These are phyloP conservation scores for Agaricus subrufescens DNA, from an alignment of 768 basidiomycete genomes.

Conservation along the genomic window DNA sequence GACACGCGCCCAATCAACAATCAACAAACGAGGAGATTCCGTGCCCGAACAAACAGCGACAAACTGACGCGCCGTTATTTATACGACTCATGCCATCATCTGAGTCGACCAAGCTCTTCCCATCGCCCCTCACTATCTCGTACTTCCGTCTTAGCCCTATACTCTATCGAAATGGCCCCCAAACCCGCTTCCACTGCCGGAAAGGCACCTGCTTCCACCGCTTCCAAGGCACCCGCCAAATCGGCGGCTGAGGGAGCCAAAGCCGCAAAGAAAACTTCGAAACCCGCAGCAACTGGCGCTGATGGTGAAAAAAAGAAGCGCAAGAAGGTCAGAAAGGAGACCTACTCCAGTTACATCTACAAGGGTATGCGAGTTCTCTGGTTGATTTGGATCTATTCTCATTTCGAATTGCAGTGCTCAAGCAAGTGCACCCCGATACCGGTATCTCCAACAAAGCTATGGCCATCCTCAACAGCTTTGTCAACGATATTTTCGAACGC, in stretches of 20 bases:
- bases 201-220: constrained; percentile 67
- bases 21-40: constrained; percentile 6
- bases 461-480: constrained; percentile 89
- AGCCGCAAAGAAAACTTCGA: constrained; percentile 77
- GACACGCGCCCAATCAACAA: constrained; percentile 9
- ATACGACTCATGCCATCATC: not conserved
- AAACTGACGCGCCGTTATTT: constrained; percentile 10
- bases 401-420: constrained; percentile 58
- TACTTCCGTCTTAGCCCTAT: constrained; percentile 9
- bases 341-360: constrained; percentile 93
- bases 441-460: constrained; percentile 98
- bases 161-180: constrained; percentile 56
- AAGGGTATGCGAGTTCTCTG: constrained; percentile 51
- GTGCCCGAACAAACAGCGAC: constrained; percentile 7
- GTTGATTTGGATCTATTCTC: not conserved
- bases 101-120: not conserved
- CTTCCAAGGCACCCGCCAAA: constrained; percentile 72
- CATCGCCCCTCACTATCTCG: constrained; percentile 27
- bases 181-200: constrained; percentile 81
- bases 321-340: constrained; percentile 86
- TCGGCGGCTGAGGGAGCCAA: constrained; percentile 53
- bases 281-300: constrained; percentile 47
- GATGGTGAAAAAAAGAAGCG: constrained; percentile 81
- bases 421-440: constrained; percentile 97
- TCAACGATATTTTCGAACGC: constrained; percentile 93